Evolutionary conservation across 1,284 basidiomycete species (phyloP).

Genomic region (Marasmius tenuissimus): DNA sequence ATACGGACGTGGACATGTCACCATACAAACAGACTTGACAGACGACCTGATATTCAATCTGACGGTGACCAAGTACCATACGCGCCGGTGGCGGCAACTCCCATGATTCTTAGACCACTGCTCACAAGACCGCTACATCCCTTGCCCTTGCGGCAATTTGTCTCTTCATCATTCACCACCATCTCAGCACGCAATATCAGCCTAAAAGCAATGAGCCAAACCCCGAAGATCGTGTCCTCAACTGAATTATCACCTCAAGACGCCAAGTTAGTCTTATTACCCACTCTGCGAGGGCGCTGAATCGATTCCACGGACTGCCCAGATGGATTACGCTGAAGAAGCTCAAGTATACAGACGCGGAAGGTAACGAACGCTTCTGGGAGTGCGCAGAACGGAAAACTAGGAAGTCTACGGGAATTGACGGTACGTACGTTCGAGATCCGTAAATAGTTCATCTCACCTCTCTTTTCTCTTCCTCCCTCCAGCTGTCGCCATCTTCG

Average conservation of each 20-base stretch:
- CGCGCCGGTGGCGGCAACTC: too few species aligned
- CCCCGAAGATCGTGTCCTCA: conserved; percentile 43
- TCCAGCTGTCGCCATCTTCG: conserved; percentile 80
- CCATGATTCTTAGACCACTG: not conserved
- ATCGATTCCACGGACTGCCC: conserved; percentile 4
- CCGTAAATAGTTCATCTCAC: not conserved
- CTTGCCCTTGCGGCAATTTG: not conserved
- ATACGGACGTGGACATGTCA: too few species aligned
- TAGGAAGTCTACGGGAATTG: conserved; percentile 70
- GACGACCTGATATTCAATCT: too few species aligned
- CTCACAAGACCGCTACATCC: not conserved
- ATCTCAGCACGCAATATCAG: conserved; percentile 7
- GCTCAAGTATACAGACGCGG: conserved; percentile 73
- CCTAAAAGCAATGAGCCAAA: conserved; percentile 4
- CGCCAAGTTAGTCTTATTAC: conserved; percentile 50
- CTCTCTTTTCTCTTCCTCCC: not conserved
- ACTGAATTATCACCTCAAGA: conserved; percentile 54
- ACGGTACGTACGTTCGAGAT: conserved; percentile 51
- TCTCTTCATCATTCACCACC: not conserved
- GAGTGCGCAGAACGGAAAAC: conserved; percentile 85
- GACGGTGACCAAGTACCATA: too few species aligned
- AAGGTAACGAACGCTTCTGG: conserved; percentile 78
- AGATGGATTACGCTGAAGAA: conserved; percentile 78
- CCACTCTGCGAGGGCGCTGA: conserved; percentile 5
- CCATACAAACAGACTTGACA: too few species aligned